A percentile compares a stretch with the other conserved stretches of the same genome.
These are phyloP conservation scores for Acanthamoeba royreba DNA, from an alignment of 208 protist species.

Conservation along the genomic window DNA sequence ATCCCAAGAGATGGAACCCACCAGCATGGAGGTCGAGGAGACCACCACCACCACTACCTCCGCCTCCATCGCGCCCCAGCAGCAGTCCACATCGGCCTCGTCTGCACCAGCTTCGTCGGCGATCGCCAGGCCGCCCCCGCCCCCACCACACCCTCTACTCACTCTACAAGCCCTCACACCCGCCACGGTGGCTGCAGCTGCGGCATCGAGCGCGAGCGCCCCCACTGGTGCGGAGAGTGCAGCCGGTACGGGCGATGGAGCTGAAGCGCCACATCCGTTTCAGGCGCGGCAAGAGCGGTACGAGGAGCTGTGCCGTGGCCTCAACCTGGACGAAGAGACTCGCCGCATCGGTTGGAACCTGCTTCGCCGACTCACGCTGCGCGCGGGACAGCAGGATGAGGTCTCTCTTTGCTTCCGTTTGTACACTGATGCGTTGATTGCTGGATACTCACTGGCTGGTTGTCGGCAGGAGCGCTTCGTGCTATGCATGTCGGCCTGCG, in stretches of 20 bases:
- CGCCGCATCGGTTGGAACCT: background rate
- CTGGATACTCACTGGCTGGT: no score
- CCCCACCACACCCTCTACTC: background rate
- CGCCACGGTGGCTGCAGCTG: background rate
- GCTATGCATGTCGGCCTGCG: constrained; percentile 5
- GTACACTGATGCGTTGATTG: no score
- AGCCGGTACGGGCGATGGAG: background rate
- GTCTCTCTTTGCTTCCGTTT: background rate
- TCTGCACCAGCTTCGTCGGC: no score
- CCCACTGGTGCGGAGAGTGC: background rate
- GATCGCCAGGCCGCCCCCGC: no score
- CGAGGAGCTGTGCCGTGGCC: background rate
- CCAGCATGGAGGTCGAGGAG: no score
- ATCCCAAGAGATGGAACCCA: no score
- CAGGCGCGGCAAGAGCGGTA: background rate
- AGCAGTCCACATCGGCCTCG: no score
- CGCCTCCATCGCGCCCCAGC: no score
- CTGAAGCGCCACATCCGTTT: background rate
- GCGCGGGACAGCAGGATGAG: background rate
- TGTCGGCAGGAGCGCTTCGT: constrained; percentile 14
- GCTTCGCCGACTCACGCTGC: background rate
- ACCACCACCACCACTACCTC: no score
- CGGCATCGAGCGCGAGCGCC: background rate
- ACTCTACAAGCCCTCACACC: background rate
- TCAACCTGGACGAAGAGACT: background rate